Conservation (phyloP, 345 rosid genomes). For the Syzygium aqueum region DNA sequence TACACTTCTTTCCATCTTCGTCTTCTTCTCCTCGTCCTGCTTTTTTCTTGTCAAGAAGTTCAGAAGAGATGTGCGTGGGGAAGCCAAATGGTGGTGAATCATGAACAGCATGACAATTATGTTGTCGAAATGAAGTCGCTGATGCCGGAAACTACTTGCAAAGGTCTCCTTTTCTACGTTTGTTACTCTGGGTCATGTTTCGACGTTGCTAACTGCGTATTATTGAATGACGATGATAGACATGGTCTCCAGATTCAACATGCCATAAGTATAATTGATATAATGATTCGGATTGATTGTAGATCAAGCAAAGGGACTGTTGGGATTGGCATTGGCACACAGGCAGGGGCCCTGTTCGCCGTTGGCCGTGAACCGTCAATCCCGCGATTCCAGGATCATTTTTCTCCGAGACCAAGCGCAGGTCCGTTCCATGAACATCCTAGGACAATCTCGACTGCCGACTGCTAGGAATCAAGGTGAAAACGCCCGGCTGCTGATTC, state of each 20-base stretch:
- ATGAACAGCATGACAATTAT: neutral
- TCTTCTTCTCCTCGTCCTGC: neutral
- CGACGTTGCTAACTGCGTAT: neutral
- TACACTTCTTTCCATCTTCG: neutral
- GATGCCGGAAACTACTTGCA: neutral
- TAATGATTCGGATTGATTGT: neutral
- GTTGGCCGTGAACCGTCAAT: neutral
- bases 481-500: neutral
- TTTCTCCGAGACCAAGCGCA: neutral
- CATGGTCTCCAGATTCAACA: neutral
- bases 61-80: neutral
- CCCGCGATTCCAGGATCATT: neutral
- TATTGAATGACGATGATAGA: neutral
- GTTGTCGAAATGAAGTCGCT: neutral
- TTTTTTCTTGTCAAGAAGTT: neutral
- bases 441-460: neutral
- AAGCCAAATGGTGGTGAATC: neutral
- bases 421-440: neutral
- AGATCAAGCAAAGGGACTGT: neutral
- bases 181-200: neutral
- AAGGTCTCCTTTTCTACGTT: neutral
- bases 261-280: no score
- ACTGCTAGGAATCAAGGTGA: neutral
- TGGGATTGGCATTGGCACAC: neutral
- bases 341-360: neutral